Evolutionary conservation across 768 basidiomycete species (phyloP).

Genomic region (Phanerodontia chrysosporium): DNA sequence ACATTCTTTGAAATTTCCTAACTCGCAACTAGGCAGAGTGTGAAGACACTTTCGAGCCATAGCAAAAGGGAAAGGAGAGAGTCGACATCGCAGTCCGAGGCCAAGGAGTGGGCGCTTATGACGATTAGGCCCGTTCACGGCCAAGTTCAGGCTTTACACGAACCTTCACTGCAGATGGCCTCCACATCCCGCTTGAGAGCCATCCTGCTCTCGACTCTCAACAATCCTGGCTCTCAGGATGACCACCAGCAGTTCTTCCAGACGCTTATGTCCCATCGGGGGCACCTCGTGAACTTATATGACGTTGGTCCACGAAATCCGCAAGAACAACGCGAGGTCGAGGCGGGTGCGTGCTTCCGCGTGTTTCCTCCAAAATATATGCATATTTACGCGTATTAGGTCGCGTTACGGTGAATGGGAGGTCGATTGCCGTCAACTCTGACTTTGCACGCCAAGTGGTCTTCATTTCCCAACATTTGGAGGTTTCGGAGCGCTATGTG

Average conservation of each 20-base stretch:
- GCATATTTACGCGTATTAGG: constrained; percentile 39
- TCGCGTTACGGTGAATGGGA: constrained; percentile 58
- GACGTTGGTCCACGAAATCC: constrained; percentile 58
- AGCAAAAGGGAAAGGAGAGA: too few species aligned
- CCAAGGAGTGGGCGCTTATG: background rate
- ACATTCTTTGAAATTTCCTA: too few species aligned
- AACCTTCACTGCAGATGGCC: constrained; percentile 8
- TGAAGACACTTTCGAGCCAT: too few species aligned
- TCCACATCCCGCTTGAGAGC: constrained; percentile 7
- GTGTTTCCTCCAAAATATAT: background rate
- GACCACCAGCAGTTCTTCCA: constrained; percentile 63
- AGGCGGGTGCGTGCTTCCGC: constrained; percentile 41
- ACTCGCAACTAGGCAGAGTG: too few species aligned
- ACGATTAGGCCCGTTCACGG: background rate
- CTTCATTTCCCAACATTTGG: constrained; percentile 77
- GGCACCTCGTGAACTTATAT: constrained; percentile 57
- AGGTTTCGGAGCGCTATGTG: constrained; percentile 77
- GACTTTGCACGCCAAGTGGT: constrained; percentile 76
- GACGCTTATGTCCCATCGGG: constrained; percentile 63
- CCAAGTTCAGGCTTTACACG: background rate
- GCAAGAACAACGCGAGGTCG: constrained; percentile 68
- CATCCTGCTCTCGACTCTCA: constrained; percentile 8
- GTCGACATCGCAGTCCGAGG: background rate
- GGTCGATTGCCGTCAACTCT: constrained; percentile 65
- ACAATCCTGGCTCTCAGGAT: constrained; percentile 4